Conservation (phyloP, 75 land plant species). For the Pinus tabuliformis region DNA sequence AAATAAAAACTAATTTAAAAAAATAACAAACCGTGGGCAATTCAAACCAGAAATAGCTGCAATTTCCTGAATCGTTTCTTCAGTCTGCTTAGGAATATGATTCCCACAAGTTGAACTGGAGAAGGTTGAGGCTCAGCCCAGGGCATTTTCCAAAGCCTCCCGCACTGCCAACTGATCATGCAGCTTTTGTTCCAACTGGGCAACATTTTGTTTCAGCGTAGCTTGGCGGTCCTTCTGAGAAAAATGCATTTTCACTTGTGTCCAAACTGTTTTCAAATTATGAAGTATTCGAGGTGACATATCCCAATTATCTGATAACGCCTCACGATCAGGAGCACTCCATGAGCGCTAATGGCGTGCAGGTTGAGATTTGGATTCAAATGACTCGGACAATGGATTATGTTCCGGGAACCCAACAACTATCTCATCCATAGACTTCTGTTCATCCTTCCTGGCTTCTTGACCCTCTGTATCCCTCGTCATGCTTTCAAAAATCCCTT, state of each 20-base stretch:
- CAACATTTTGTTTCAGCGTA: constrained; percentile 18
- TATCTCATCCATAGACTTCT: neutral
- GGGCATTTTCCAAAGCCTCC: constrained; percentile 46
- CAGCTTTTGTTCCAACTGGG: constrained; percentile 51
- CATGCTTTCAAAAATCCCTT: no score
- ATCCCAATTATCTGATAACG: no score
- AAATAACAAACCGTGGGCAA: no score
- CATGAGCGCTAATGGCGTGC: constrained; percentile 3
- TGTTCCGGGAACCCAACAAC: no score
- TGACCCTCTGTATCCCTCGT: neutral
- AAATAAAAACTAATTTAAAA: no score
- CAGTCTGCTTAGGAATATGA: constrained; percentile 37
- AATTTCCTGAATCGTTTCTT: constrained; percentile 64
- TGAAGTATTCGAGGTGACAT: no score
- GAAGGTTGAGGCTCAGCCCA: constrained; percentile 19
- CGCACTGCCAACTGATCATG: constrained; percentile 42
- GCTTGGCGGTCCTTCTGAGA: constrained; percentile 4
- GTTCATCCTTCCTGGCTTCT: neutral
- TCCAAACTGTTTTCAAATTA: neutral
- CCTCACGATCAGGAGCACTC: no score
- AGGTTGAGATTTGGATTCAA: neutral
- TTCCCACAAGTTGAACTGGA: constrained; percentile 8
- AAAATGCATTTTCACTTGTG: neutral
- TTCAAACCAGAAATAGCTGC: no score
- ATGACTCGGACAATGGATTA: neutral